Evolutionary conservation across 306 rosid genomes (phyloP).

Genomic region (Rosa persica): DNA sequence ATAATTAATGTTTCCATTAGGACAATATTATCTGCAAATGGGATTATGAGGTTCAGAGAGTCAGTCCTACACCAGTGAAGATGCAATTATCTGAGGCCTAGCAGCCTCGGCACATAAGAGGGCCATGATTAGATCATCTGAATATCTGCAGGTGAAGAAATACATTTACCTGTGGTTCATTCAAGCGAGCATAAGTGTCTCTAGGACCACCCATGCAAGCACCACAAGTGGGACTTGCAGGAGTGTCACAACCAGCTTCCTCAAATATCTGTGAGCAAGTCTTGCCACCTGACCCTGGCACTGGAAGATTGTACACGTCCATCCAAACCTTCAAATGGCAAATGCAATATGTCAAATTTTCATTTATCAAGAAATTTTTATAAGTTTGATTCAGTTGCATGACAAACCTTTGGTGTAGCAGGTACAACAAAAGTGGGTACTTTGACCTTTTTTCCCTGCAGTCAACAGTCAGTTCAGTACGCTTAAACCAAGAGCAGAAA

Average conservation of each 20-base stretch:
- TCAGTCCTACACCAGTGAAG: neutral
- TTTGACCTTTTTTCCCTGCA: slow-evolving; percentile 83
- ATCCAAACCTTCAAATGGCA: slow-evolving; percentile 73
- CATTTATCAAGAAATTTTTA: slow-evolving; percentile 8
- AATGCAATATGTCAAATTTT: slow-evolving; percentile 8
- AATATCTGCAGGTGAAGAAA: neutral
- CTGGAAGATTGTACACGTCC: slow-evolving; percentile 71
- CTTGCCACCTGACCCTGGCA: slow-evolving; percentile 92
- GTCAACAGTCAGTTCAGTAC: slow-evolving; percentile 9
- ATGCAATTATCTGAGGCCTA: neutral
- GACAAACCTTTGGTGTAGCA: slow-evolving; percentile 89
- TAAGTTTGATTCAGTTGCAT: neutral
- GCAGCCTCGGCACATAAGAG: neutral
- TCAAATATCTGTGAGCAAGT: slow-evolving; percentile 97
- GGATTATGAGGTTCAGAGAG: neutral
- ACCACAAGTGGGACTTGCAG: slow-evolving; percentile 89
- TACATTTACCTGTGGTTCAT: slow-evolving; percentile 69
- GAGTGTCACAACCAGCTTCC: slow-evolving; percentile 99
- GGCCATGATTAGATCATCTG: neutral
- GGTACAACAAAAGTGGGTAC: slow-evolving; percentile 97
- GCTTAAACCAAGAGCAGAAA: slow-evolving; percentile 2
- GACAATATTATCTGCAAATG: neutral
- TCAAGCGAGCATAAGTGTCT: slow-evolving; percentile 90
- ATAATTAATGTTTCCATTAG: neutral
- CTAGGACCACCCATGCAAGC: slow-evolving; percentile 98